These are phyloP conservation scores for Astrocystis sublimbata DNA, from an alignment of 495 filamentous ascomycete species.

Conservation along the genomic window DNA sequence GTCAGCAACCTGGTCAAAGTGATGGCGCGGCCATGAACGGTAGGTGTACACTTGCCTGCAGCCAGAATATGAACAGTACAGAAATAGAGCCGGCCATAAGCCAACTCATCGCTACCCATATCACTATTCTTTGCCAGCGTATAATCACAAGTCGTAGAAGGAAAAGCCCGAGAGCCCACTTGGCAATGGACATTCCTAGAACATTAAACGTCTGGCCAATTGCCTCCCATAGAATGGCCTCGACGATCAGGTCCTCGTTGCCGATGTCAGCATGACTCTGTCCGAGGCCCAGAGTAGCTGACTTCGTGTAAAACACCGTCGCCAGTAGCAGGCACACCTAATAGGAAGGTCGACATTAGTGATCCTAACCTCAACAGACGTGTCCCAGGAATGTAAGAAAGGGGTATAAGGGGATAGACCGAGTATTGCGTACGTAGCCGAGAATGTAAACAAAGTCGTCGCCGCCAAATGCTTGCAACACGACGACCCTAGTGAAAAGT, in stretches of 20 bases:
- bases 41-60: not conserved
- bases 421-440: too few relatives aligned
- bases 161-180: constrained; percentile 45
- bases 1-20: not conserved
- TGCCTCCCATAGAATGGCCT: constrained; percentile 42
- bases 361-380: too few relatives aligned
- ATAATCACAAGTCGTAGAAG: constrained; percentile 41
- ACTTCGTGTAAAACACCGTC: not conserved
- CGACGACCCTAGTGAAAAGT: too few relatives aligned
- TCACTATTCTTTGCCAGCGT: constrained; percentile 36
- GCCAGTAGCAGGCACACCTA: not conserved
- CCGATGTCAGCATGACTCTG: not conserved
- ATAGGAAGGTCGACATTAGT: too few relatives aligned
- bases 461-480: too few relatives aligned
- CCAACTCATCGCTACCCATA: constrained; percentile 35
- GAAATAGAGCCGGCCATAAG: constrained; percentile 33
- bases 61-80: constrained; percentile 5
- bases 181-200: constrained; percentile 42
- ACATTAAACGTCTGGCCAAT: constrained; percentile 44
- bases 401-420: too few relatives aligned
- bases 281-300: not conserved
- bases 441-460: too few relatives aligned
- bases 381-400: too few relatives aligned
- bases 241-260: not conserved
- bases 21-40: not conserved